These are phyloP conservation scores for Galerina marginata DNA, from an alignment of 768 basidiomycete species.

Conservation along the genomic window DNA sequence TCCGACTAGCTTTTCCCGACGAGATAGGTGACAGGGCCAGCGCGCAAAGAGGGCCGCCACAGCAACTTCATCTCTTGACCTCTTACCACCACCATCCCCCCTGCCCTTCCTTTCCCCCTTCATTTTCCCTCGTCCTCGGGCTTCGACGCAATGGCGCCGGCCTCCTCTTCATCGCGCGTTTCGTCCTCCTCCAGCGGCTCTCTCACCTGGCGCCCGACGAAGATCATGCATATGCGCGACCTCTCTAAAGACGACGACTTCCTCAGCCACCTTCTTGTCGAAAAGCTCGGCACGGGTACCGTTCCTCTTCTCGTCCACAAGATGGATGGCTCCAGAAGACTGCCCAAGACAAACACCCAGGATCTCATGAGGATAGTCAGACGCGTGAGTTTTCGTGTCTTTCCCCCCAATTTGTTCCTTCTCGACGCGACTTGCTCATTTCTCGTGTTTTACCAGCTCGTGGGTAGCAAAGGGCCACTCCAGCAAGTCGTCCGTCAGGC, in stretches of 20 bases:
- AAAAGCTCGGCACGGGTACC: conserved; percentile 81
- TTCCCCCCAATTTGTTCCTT: conserved; percentile 31
- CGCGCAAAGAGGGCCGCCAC: conserved; percentile 16
- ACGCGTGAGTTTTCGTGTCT: conserved; percentile 60
- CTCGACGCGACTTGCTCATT: conserved; percentile 12
- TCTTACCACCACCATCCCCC: conserved; percentile 25
- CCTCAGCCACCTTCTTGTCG: conserved; percentile 86
- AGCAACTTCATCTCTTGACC: conserved; percentile 19
- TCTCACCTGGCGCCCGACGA: conserved; percentile 78
- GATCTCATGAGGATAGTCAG: conserved; percentile 74
- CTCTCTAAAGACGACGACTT: conserved; percentile 91
- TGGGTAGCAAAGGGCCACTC: conserved; percentile 57
- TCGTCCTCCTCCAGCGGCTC: conserved; percentile 29
- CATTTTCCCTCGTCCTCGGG: conserved; percentile 20
- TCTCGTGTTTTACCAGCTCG: conserved; percentile 43
- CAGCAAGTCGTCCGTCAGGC: conserved; percentile 69
- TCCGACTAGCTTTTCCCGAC: conserved; percentile 29
- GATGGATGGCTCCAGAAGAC: conserved; percentile 79
- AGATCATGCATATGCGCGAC: conserved; percentile 91
- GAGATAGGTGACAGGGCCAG: conserved; percentile 29
- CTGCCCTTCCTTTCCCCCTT: conserved; percentile 12
- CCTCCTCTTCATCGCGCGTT: conserved; percentile 28
- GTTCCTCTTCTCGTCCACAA: conserved; percentile 89
- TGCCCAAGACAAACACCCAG: conserved; percentile 75
- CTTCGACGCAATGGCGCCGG: conserved; percentile 35